These are phyloP conservation scores for Psilocybe sp. DNA, from an alignment of 768 basidiomycete species.

Conservation along the genomic window DNA sequence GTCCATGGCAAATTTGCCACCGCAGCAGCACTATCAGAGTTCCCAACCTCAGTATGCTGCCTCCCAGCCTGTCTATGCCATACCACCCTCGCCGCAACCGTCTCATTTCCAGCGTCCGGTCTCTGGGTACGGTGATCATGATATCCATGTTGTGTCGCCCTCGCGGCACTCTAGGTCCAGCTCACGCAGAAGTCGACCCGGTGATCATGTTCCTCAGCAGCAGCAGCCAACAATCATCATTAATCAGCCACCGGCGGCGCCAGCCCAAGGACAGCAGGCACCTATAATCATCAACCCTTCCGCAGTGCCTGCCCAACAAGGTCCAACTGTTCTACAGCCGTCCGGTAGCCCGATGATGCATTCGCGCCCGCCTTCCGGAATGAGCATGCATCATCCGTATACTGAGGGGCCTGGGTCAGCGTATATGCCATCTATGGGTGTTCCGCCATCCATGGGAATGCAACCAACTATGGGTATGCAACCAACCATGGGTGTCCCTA, in stretches of 20 bases:
- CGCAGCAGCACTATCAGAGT: neutral
- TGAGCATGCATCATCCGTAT: constrained; percentile 2
- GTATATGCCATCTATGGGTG: neutral
- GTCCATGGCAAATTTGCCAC: too few relatives aligned
- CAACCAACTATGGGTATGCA: neutral
- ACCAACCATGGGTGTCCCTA: too few relatives aligned
- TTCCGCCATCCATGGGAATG: neutral
- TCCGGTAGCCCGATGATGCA: neutral
- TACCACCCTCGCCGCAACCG: too few relatives aligned
- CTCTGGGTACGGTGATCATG: neutral
- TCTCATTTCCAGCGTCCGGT: neutral
- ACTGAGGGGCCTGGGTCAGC: neutral
- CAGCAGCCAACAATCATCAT: constrained; percentile 20
- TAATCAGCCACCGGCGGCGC: constrained; percentile 11
- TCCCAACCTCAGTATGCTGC: neutral
- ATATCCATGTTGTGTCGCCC: constrained; percentile 17
- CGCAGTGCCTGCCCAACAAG: too few relatives aligned
- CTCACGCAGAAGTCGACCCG: constrained; percentile 11
- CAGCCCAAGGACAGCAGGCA: neutral
- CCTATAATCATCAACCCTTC: too few relatives aligned
- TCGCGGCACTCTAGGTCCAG: constrained; percentile 9
- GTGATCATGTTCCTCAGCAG: constrained; percentile 16
- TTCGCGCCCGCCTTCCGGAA: constrained; percentile 10
- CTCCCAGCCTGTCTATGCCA: neutral
- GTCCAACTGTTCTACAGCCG: too few relatives aligned